Evolutionary conservation across 176 grass and related monocot genomes (phyloP), one percentile per base, ranked within the genome.

Genomic region (Rhynchospora tenuis): DNA sequence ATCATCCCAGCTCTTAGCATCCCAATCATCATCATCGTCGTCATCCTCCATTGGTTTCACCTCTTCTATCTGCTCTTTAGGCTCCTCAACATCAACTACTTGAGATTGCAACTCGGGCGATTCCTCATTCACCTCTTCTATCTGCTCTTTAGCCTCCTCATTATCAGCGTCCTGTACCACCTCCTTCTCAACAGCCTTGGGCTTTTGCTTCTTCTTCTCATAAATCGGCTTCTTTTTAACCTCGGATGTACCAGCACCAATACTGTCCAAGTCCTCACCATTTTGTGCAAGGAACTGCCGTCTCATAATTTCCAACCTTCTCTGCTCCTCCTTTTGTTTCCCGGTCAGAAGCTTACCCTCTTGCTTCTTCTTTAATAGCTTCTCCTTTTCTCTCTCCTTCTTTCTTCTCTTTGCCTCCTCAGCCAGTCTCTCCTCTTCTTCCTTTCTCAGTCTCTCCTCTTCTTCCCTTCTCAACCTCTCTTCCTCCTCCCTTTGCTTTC

Each of bases 1-100:
- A 84, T 95, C 91, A 77, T 98, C 95, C 92, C 92, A 98, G 64
- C 95, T 98, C 86, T 98, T 98, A 29, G 92, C 95, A 87, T 98
- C 95, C 95, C 95, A 98, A 57, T 95, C 95, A 46, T 94, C 92
- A 58, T 94, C 91, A 19, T 91, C 92, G 57, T 94, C 91, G 19
- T 88, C 90, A 38, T 92, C 93, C 59, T 91, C 90, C 31, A 26
- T 27, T 0, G 70, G 70, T 74, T 74, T 74, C 70, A 74, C 45
- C 46, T 91, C 86, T 82, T 87, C 84, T 84, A 89, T 87, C 7
- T 26, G 38, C 20, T 94, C 95, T 83, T 95, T 91, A 64, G 72
- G n/a, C 31, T 93, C 90, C 77, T 91, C 86, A 51, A 91, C 87
- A 26, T 91, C 92, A 75, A 80, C 87, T 73, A 90, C 90, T 80